These are phyloP conservation scores for Leccinum subspadiceum DNA, from an alignment of 1,284 basidiomycete genomes.

Conservation along the genomic window DNA sequence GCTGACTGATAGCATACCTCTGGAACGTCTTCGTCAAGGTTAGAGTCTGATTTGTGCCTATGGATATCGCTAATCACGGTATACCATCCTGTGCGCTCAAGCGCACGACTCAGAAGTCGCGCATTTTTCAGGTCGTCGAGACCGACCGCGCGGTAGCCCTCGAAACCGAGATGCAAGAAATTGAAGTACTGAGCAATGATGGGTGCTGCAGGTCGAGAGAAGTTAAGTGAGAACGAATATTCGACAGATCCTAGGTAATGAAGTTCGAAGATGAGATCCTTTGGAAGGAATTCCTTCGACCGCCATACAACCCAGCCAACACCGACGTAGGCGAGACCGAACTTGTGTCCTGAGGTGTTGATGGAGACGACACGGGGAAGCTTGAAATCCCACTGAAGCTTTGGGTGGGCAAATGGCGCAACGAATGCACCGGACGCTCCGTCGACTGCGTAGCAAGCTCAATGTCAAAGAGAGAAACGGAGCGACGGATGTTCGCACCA, in stretches of 20 bases:
- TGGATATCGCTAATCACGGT: constrained; percentile 75
- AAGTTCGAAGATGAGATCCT: constrained; percentile 92
- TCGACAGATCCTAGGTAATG: constrained; percentile 72
- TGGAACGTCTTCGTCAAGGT: constrained; percentile 47
- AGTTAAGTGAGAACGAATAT: constrained; percentile 90
- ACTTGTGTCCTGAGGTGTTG: constrained; percentile 90
- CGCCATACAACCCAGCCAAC: constrained; percentile 90
- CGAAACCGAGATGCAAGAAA: constrained; percentile 80
- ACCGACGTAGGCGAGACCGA: constrained; percentile 84
- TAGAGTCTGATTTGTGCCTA: constrained; percentile 33
- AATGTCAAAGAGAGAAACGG: neutral
- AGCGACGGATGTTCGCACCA: constrained; percentile 44
- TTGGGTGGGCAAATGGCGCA: constrained; percentile 81
- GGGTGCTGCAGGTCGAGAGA: constrained; percentile 87
- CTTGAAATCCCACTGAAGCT: constrained; percentile 84
- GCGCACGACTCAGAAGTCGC: constrained; percentile 79
- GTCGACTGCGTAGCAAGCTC: constrained; percentile 49
- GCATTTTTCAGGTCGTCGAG: constrained; percentile 82
- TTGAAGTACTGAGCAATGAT: constrained; percentile 95
- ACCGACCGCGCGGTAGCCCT: constrained; percentile 78
- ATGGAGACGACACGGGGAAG: constrained; percentile 87
- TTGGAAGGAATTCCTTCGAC: constrained; percentile 72
- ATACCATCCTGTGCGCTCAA: constrained; percentile 81
- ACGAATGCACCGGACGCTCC: constrained; percentile 82
- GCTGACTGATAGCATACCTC: constrained; percentile 43